Conservation (phyloP, 2,329 filamentous ascomycete genomes). For the Cladosporium oxysporum region DNA sequence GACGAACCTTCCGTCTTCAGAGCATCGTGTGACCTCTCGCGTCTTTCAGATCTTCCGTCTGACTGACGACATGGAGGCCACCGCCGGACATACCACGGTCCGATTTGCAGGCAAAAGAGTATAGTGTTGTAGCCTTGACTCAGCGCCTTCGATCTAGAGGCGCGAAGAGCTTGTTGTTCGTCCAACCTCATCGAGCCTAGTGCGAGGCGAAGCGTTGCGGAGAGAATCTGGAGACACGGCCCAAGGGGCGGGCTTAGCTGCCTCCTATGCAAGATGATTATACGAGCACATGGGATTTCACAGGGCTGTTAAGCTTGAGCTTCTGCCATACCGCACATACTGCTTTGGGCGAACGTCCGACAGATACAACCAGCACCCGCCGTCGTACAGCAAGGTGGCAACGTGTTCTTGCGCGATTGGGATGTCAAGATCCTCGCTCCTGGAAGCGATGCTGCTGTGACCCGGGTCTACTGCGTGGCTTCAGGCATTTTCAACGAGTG, state of each 20-base stretch:
- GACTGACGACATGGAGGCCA: constrained; percentile 7
- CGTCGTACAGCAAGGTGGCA: not conserved
- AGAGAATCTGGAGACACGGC: not conserved
- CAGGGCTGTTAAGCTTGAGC: constrained; percentile 1
- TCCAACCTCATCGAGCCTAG: not conserved
- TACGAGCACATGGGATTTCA: constrained; percentile 1
- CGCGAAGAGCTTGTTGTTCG: constrained; percentile 3
- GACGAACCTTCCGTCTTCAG: constrained; percentile 13
- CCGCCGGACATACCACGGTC: constrained; percentile 7
- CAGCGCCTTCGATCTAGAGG: not conserved
- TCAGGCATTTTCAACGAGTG: not conserved
- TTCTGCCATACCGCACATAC: not conserved
- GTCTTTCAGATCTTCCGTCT: constrained; percentile 3
- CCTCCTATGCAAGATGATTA: not conserved
- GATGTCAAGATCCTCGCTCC: constrained; percentile 1
- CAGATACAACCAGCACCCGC: not conserved
- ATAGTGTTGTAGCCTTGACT: constrained; percentile 3
- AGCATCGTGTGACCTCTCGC: constrained; percentile 5
- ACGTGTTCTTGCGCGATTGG: constrained; percentile 15
- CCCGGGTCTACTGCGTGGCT: constrained; percentile 14
- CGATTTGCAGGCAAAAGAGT: not conserved
- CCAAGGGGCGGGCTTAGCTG: not conserved
- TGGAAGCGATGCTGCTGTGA: constrained; percentile 2
- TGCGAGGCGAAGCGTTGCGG: constrained; percentile 6
- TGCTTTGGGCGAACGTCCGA: not conserved